Percentiles rank a stretch among this genome's conserved stretches.
Conservation (phyloP, 305 asterid genomes). For the Nicotiana rustica region DNA sequence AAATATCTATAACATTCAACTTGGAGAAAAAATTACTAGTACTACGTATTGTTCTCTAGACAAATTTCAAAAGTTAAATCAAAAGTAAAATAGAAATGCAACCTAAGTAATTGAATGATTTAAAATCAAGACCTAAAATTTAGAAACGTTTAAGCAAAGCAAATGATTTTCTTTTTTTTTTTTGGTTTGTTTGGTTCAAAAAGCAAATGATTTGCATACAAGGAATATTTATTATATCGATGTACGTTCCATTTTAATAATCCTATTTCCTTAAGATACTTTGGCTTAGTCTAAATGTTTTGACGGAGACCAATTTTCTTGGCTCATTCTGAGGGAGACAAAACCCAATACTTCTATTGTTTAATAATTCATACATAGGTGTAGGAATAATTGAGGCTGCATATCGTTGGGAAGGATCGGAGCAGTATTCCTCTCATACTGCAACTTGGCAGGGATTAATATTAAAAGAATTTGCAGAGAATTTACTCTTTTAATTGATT, state of each 20-base stretch:
- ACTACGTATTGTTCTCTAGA: neutral
- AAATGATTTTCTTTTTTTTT: no score
- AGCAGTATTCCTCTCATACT: neutral
- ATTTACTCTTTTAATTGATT: neutral
- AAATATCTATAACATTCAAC: neutral
- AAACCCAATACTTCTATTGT: no score
- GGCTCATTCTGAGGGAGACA: neutral
- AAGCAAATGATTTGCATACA: neutral
- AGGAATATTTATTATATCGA: neutral
- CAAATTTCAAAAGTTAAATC: neutral
- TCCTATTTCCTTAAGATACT: neutral
- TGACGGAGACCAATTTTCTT: neutral
- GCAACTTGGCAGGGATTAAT: neutral
- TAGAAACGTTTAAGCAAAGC: neutral
- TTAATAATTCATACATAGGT: neutral
- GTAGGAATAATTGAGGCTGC: slow-evolving; percentile 15
- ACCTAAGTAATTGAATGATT: neutral
- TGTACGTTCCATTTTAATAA: neutral
- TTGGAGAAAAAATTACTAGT: no score
- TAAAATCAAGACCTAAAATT: neutral
- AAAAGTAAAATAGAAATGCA: neutral
- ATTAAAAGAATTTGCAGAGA: slow-evolving; percentile 20
- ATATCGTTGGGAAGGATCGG: slow-evolving; percentile 10
- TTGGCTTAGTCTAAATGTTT: neutral
- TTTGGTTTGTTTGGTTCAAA: no score